Conservation (phyloP, 306 rosid species). For the Prosopis cineraria region DNA sequence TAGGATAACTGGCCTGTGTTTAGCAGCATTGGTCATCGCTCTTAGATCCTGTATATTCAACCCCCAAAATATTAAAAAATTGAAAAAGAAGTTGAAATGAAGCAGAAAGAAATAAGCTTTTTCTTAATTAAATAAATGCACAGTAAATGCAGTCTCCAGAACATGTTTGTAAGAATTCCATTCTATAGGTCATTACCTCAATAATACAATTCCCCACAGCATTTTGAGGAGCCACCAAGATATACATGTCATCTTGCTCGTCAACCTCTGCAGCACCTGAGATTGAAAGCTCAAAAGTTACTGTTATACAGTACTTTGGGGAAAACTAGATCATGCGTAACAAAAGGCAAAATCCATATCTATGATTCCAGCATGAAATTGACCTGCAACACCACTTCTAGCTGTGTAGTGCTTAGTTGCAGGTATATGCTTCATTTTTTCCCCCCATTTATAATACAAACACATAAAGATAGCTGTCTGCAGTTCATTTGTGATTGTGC, state of each 20-base stretch:
- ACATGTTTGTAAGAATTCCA: conserved; percentile 27
- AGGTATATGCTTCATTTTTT: background rate
- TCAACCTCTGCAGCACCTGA: conserved; percentile 92
- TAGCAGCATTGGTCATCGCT: conserved; percentile 93
- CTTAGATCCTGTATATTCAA: conserved; percentile 70
- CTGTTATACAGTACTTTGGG: conserved; percentile 18
- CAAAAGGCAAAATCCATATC: conserved; percentile 12
- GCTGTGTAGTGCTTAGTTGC: background rate
- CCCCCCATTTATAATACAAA: conserved; percentile 1
- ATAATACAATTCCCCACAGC: conserved; percentile 97
- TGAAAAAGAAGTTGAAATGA: background rate
- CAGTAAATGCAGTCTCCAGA: conserved; percentile 22
- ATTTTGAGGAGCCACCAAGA: conserved; percentile 96
- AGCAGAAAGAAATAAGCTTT: conserved; percentile 6
- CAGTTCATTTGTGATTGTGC: conserved; percentile 9
- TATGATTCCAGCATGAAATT: conserved; percentile 18
- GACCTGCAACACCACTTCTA: conserved; percentile 2
- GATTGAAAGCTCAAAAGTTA: conserved; percentile 37
- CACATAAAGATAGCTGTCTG: background rate
- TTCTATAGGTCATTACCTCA: conserved; percentile 59
- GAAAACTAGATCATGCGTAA: conserved; percentile 15
- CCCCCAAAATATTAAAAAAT: conserved; percentile 35
- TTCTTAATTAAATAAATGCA: background rate
- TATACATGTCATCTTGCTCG: conserved; percentile 83
- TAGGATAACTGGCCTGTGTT: conserved; percentile 80